Evolutionary conservation across 2,329 filamentous ascomycete genomes (phyloP).

Genomic region (Ophiosphaerella narmari): DNA sequence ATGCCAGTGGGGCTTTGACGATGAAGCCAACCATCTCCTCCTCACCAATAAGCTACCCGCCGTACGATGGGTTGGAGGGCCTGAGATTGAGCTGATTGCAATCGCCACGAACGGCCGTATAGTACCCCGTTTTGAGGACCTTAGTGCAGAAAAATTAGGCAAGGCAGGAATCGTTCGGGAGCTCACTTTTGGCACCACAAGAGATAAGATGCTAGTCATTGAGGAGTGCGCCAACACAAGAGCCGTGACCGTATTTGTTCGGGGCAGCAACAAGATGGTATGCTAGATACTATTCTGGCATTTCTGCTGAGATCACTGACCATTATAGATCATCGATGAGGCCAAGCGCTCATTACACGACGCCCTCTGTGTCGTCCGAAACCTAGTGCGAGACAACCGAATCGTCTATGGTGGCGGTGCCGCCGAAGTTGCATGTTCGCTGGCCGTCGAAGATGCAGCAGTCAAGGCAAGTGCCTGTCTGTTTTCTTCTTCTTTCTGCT

Average conservation of each 20-base stretch:
- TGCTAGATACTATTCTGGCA: neutral
- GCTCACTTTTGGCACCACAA: conserved; percentile 94
- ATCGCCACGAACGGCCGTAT: conserved; percentile 98
- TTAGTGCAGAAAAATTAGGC: conserved; percentile 88
- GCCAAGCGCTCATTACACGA: conserved; percentile 97
- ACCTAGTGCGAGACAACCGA: conserved; percentile 92
- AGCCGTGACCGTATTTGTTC: conserved; percentile 93
- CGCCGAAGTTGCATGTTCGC: conserved; percentile 93
- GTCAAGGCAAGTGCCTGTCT: conserved; percentile 63
- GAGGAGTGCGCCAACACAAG: conserved; percentile 98
- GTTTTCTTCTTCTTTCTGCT: conserved; percentile 1
- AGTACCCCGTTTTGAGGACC: conserved; percentile 94
- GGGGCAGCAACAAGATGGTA: conserved; percentile 99
- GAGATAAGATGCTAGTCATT: conserved; percentile 99
- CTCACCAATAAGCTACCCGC: conserved; percentile 95
- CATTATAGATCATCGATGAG: conserved; percentile 87
- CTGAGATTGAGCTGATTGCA: conserved; percentile 97
- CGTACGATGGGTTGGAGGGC: conserved; percentile 96
- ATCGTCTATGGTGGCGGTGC: conserved; percentile 97
- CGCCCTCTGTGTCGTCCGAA: conserved; percentile 95
- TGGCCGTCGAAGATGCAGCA: conserved; percentile 93
- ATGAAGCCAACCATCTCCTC: conserved; percentile 96
- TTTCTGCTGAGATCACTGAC: conserved; percentile 7
- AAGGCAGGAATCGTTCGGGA: conserved; percentile 87
- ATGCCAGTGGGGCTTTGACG: conserved; percentile 99